Base-by-base conservation (phyloP, 2,329 filamentous ascomycete genomes). In the Sporothrix pallida region DNA sequence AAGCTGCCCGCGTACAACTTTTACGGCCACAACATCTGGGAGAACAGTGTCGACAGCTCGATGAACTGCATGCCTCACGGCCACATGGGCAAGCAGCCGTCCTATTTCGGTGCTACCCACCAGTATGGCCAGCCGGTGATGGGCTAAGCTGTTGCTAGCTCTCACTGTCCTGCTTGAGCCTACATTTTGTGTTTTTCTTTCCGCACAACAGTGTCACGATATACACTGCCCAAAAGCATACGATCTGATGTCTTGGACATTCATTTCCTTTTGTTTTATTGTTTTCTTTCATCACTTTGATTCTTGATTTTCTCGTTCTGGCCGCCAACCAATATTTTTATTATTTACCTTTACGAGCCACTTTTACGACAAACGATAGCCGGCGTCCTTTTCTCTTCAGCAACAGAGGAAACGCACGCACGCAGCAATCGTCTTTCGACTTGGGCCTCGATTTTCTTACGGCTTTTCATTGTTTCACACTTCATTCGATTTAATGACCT, bases 81-180 rank as follows among this genome's bases (percentile, higher is more conserved):
- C 9, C 81, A 84, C 10, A 79, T 80, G 70, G 76, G 75, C 77
- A 87, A 87, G 79, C 81, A 84, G 13, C 78, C 81, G 3, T 79
- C 83, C 0, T 89, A 88, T 79, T 87, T 89, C 74, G 80, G 70
- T 31, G 73, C 82, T 68, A 78, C 83, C 26, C 84, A 86, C 71
- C 81, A 80, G 58, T 89, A 87, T 73, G 83, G 85, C 42, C 88
- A 89, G 78, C 81, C 87, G 15, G 87, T 89, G 17, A 85, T 89
- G 79, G 87, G 87, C 71, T 88, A 71, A 46, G 31, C 15, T 6
- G 2, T 12, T 54, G 13, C 7, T 37, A 37, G 31, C 31, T 37
- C 31, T 6, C 31, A 37, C 6, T 31, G 23, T 44, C 31, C 20
- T 56, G 65, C 15, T 69, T n/a, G 31, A 6, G 26, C 31, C 3